A percentile compares a stretch with the other conserved stretches of the same genome.
phyloP scores from a whole-genome alignment of 140 eudicot genomes.

The Bidens hawaiensis region DNA sequence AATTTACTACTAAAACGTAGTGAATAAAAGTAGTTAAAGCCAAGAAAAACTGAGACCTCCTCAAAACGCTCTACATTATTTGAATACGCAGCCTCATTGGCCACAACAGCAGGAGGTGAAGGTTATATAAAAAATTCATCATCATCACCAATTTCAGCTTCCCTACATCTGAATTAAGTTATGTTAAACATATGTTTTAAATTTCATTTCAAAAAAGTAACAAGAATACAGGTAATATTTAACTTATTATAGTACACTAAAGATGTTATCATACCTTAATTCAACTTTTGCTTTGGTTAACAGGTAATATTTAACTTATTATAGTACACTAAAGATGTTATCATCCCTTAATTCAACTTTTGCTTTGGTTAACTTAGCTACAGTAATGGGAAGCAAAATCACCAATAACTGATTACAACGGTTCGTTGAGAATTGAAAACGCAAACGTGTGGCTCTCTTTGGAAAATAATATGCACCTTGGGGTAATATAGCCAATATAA shows the following conservation, averaged over 20 bases:
- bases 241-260: background rate
- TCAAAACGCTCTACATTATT: constrained; percentile 98
- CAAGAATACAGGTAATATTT: background rate
- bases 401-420: too few species aligned
- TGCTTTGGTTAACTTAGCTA: constrained; percentile 93
- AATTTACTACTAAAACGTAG: background rate
- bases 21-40: constrained; percentile 10
- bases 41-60: constrained; percentile 49
- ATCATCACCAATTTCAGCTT: constrained; percentile 73
- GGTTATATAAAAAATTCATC: constrained; percentile 74
- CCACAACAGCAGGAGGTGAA: constrained; percentile 97
- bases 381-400: constrained; percentile 96
- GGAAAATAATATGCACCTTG: too few species aligned
- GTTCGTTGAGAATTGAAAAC: too few species aligned
- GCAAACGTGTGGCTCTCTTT: too few species aligned
- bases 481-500: too few species aligned
- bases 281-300: constrained; percentile 86
- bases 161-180: constrained; percentile 40
- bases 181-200: constrained; percentile 4
- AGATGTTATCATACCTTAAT: constrained; percentile 48
- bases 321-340: background rate
- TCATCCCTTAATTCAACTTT: constrained; percentile 83
- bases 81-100: constrained; percentile 73
- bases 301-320: background rate
- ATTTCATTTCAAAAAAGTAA: background rate